Percentiles rank a stretch among this genome's conserved stretches.
Evolutionary conservation across 1,284 basidiomycete genomes (phyloP).

Genomic region (Agaricales sp.): DNA sequence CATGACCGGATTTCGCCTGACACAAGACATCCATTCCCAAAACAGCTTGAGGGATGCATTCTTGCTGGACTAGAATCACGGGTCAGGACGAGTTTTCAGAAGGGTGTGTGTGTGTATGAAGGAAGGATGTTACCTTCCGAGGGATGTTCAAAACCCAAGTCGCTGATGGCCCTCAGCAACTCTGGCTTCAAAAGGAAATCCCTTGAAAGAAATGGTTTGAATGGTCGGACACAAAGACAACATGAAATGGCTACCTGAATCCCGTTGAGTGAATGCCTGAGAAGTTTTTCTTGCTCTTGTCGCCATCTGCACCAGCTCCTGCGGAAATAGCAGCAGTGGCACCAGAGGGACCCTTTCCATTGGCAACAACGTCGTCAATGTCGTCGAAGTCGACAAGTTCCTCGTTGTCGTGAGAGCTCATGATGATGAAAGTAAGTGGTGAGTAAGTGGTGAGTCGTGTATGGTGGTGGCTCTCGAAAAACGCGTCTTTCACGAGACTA

Average conservation of each 20-base stretch:
- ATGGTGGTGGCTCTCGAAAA: neutral
- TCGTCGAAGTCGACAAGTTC: slow-evolving; percentile 93
- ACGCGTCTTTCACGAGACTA: neutral
- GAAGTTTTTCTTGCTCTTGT: slow-evolving; percentile 93
- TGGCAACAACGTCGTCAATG: slow-evolving; percentile 77
- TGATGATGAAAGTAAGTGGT: slow-evolving; percentile 15
- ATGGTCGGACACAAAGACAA: slow-evolving; percentile 2
- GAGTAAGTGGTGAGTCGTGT: neutral
- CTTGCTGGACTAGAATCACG: slow-evolving; percentile 83
- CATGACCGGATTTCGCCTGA: slow-evolving; percentile 99
- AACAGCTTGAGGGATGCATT: slow-evolving; percentile 99
- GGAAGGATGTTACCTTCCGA: slow-evolving; percentile 92
- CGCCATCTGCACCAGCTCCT: slow-evolving; percentile 52
- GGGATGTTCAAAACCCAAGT: slow-evolving; percentile 98
- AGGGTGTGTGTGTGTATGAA: neutral
- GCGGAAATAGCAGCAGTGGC: slow-evolving; percentile 41
- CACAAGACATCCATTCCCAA: slow-evolving; percentile 99
- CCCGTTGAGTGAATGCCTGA: slow-evolving; percentile 96
- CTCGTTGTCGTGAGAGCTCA: slow-evolving; percentile 75
- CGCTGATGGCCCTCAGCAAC: slow-evolving; percentile 93
- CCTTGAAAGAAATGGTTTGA: slow-evolving; percentile 29
- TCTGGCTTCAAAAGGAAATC: slow-evolving; percentile 98
- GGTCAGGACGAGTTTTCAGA: slow-evolving; percentile 2
- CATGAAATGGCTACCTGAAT: slow-evolving; percentile 58
- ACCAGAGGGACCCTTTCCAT: slow-evolving; percentile 39